Conservation (phyloP, 164 flowering plant species). For the Liriodendron chinense region DNA sequence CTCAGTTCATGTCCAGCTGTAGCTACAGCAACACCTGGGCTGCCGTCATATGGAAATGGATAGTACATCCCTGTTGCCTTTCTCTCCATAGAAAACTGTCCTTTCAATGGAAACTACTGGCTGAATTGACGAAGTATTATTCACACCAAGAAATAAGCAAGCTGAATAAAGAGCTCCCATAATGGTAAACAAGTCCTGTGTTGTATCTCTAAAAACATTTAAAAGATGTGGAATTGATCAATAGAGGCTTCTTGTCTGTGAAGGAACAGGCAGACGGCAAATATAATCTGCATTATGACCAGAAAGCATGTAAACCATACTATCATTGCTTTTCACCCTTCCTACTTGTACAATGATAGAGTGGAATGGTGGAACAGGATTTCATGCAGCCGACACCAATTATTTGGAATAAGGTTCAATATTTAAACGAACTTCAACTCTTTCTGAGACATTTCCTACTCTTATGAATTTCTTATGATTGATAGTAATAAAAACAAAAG, state of each 20-base stretch:
- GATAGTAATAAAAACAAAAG: too few species aligned
- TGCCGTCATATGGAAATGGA: constrained; percentile 68
- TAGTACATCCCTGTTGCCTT: constrained; percentile 86
- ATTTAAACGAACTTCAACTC: too few species aligned
- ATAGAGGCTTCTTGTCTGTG: background rate
- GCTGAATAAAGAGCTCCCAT: constrained; percentile 86
- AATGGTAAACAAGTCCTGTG: constrained; percentile 40
- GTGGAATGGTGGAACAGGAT: too few species aligned
- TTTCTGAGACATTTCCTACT: background rate
- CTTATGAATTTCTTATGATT: background rate
- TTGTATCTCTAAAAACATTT: constrained; percentile 42
- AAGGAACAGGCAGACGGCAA: background rate
- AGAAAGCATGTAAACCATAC: too few species aligned
- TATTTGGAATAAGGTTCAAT: too few species aligned
- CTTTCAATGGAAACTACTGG: constrained; percentile 83
- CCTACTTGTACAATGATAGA: too few species aligned
- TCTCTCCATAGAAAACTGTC: constrained; percentile 88
- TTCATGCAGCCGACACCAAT: too few species aligned
- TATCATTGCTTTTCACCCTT: too few species aligned
- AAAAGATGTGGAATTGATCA: background rate
- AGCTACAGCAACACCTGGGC: too few species aligned
- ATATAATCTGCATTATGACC: too few species aligned
- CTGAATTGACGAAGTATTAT: constrained; percentile 80
- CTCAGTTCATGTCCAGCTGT: too few species aligned
- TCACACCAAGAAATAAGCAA: constrained; percentile 76